Conservation (phyloP, 2,329 filamentous ascomycete species). For the Beauveria scarabaeidicola region DNA sequence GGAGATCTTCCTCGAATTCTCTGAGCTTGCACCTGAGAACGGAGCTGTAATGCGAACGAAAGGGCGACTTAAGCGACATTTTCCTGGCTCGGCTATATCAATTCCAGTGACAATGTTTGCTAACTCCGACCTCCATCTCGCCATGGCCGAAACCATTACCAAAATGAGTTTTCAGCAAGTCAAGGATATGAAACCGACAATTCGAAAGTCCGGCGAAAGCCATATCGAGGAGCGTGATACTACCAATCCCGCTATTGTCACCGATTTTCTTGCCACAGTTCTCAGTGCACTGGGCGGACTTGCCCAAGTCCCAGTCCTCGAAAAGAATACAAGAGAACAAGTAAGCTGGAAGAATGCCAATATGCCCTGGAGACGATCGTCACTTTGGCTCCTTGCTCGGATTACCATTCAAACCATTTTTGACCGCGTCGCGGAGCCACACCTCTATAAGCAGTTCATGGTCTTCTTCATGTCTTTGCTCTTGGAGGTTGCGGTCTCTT, state of each 20-base stretch:
- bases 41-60: not conserved
- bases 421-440: not conserved
- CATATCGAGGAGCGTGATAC: slow-evolving; percentile 1
- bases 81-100: not conserved
- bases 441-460: slow-evolving; percentile 44
- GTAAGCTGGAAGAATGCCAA: not conserved
- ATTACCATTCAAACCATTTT: slow-evolving; percentile 34
- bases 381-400: slow-evolving; percentile 44
- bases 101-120: not conserved
- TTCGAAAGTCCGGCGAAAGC: not conserved
- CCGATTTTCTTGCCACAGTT: not conserved
- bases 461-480: slow-evolving; percentile 33
- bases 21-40: not conserved
- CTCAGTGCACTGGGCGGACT: not conserved
- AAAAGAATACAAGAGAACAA: slow-evolving; percentile 3
- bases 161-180: slow-evolving; percentile 1
- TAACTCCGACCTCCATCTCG: not conserved
- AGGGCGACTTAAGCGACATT: not conserved
- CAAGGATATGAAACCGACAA: not conserved
- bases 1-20: not conserved
- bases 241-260: not conserved
- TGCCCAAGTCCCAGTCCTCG: not conserved
- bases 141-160: not conserved
- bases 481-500: slow-evolving; percentile 18
- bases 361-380: slow-evolving; percentile 28